Conservation (phyloP, 345 rosid species). For the Gossypium raimondii region DNA sequence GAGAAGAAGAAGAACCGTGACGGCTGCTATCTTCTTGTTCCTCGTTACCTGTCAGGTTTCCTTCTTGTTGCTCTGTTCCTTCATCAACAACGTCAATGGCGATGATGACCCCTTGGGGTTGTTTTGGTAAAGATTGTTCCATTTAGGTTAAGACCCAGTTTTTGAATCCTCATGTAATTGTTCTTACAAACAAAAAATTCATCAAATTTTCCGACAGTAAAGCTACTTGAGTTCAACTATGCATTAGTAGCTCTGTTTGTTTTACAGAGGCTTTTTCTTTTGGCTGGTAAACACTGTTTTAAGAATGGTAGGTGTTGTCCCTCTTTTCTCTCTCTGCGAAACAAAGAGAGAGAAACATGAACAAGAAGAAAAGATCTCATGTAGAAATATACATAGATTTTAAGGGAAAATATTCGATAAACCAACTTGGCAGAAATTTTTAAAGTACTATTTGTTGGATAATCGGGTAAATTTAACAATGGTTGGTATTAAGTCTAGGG, state of each 20-base stretch:
- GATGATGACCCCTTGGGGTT: constrained; percentile 29
- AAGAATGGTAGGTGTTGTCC: constrained; percentile 9
- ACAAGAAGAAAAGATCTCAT: not conserved
- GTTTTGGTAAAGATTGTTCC: constrained; percentile 34
- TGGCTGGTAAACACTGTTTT: not conserved
- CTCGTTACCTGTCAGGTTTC: constrained; percentile 23
- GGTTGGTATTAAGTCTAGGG: no score
- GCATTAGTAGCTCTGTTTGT: no score
- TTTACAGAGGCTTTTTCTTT: not conserved
- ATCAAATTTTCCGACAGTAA: constrained; percentile 32
- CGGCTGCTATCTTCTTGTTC: constrained; percentile 15
- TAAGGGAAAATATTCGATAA: not conserved
- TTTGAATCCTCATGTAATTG: constrained; percentile 51
- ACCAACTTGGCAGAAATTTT: no score
- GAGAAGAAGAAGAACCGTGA: constrained; percentile 32
- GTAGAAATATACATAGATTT: not conserved
- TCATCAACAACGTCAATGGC: constrained; percentile 20
- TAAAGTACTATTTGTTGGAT: no score
- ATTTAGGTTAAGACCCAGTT: constrained; percentile 35
- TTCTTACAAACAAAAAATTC: constrained; percentile 19
- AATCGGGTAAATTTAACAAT: no score
- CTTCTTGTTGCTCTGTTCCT: constrained; percentile 2
- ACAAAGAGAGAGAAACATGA: no score
- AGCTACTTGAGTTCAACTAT: not conserved
- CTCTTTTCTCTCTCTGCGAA: constrained; percentile 3